Percentiles rank a stretch among this genome's conserved stretches.
Evolutionary conservation across 768 basidiomycete species (phyloP).

Genomic region (Hericium alpestre): DNA sequence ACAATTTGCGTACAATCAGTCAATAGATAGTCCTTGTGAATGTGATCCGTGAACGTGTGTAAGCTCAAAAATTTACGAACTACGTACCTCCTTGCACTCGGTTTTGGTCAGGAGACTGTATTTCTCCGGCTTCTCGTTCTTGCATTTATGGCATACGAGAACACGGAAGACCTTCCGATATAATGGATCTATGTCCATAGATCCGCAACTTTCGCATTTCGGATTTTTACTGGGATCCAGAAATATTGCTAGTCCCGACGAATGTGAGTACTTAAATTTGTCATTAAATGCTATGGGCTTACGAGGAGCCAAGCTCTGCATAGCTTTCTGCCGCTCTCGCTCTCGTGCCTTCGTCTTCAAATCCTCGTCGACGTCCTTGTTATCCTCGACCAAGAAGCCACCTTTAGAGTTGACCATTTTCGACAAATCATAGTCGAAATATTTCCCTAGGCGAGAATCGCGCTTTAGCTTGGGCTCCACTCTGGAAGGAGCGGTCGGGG

Average conservation of each 20-base stretch:
- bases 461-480: constrained; percentile 48
- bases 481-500: constrained; percentile 43
- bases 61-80: background rate
- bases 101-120: constrained; percentile 96
- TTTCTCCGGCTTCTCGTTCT: constrained; percentile 81
- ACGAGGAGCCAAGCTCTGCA: constrained; percentile 72
- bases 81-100: constrained; percentile 84
- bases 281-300: constrained; percentile 18
- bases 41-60: background rate
- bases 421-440: constrained; percentile 94
- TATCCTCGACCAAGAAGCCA: constrained; percentile 87
- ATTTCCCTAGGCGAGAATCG: constrained; percentile 75
- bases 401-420: constrained; percentile 97
- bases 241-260: constrained; percentile 49
- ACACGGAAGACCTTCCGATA: constrained; percentile 76
- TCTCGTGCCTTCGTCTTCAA: constrained; percentile 68
- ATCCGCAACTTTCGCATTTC: constrained; percentile 75
- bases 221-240: constrained; percentile 69
- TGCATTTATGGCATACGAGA: constrained; percentile 82
- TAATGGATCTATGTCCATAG: constrained; percentile 80
- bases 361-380: constrained; percentile 71
- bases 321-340: constrained; percentile 65
- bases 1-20: constrained; percentile 62
- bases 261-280: background rate
- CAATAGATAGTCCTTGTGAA: constrained; percentile 74